Conservation (phyloP, 1,284 basidiomycete genomes). For the Sanguinoderma infundibulare region DNA sequence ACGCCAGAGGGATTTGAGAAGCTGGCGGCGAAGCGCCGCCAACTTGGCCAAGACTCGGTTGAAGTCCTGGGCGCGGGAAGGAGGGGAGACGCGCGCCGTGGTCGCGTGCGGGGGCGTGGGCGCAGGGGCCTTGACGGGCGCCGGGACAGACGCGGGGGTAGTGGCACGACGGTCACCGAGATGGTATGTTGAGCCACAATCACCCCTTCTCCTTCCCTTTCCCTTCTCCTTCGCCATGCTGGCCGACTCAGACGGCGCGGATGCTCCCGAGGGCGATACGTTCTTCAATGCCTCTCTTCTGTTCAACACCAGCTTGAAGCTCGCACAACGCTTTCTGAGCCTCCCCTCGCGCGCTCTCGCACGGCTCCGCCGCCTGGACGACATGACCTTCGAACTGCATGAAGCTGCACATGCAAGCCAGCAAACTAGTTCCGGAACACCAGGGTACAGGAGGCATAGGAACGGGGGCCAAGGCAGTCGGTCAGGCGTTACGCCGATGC, state of each 20-base stretch:
- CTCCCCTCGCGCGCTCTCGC: constrained; percentile 48
- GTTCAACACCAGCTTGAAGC: constrained; percentile 30
- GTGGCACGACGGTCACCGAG: not conserved
- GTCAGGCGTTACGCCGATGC: constrained; percentile 38
- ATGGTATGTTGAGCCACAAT: constrained; percentile 9
- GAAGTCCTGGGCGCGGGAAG: no score
- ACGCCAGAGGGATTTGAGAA: no score
- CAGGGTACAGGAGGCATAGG: constrained; percentile 12
- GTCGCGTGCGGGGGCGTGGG: no score
- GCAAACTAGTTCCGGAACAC: constrained; percentile 1
- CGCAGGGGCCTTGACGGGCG: no score
- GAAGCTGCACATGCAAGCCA: constrained; percentile 2
- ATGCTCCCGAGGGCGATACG: constrained; percentile 5
- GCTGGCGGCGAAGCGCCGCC: no score
- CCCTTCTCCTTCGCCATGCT: not conserved
- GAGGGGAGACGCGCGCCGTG: no score
- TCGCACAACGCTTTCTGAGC: constrained; percentile 44
- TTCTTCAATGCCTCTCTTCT: constrained; percentile 25
- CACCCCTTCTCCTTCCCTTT: not conserved
- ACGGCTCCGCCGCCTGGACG: constrained; percentile 44
- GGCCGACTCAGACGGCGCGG: not conserved
- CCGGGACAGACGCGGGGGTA: not conserved
- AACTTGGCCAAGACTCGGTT: no score
- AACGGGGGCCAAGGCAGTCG: constrained; percentile 2
- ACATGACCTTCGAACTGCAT: constrained; percentile 22